Evolutionary conservation across 2,329 filamentous ascomycete genomes (phyloP), one percentile per base, ranked within the genome.

Genomic region (Cryphonectria nitschkei): DNA sequence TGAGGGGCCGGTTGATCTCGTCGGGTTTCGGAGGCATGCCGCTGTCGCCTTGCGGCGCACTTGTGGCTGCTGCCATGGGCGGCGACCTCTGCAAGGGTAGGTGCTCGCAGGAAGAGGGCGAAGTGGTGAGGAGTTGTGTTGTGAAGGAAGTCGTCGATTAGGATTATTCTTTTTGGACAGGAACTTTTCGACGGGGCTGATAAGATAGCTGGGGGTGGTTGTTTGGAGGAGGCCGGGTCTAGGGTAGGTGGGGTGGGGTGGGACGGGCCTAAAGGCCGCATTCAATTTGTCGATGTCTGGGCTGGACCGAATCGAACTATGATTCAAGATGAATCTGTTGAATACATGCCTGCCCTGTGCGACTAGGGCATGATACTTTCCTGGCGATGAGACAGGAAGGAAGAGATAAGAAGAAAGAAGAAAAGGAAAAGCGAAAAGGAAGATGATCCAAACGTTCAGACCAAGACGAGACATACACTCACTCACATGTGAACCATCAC

Each of bases 181-280:
- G 13, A 64, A 64, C 61, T 64, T 64, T 64, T 63, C 19, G 61
- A 43, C 39, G 39, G 39, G 61, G n/a, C 61, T 64, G 61, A 64
- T 64, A 64, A 64, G 61, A 64, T 64, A 43, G 37, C 29, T 8
- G 39, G 37, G n/a, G n/a, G 11, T 9, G 39, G 7, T 22, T 5
- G 2, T 37, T 16, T 26, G 39, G 37, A 5, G 29, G 29, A 6
- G 32, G 39, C 11, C 16, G 34, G 39, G 8, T n/a, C 19, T 26
- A 14, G 46, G 46, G 22, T n/a, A n/a, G 8, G 46, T 63, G 34
- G 37, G 61, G 22, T 41, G 32, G 32, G 58, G 29, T 5, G n/a
- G 14, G 61, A 43, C 37, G 4, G 7, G 37, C 37, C 37, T 29
- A 1, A 29, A 16, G 2, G 26, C 52, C 52, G 52, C 46, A 50